Base-by-base conservation (phyloP, 1,284 basidiomycete species). In the Tilletia walkeri region DNA sequence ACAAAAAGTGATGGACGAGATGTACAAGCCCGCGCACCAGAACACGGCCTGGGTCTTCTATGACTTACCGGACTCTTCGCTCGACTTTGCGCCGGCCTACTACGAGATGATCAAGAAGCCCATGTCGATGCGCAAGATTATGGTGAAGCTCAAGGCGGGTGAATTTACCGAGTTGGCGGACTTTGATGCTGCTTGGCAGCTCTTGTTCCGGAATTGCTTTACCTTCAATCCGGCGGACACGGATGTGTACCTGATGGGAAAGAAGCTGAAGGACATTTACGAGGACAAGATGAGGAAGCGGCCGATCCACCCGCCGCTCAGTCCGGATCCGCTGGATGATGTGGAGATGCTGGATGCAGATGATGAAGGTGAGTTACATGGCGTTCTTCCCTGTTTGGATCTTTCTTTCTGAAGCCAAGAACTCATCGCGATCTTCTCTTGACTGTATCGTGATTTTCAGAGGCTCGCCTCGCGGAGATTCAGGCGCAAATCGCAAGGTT, bases 201-300 rank as follows among this genome's bases (percentile, higher is more conserved):
- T 95, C 74, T 93, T 99, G 89, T 91, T 97, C 80, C 88, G 89
- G 71, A 99, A 99, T 84, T 98, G 95, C 82, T 91, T 91, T 82
- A 86, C 88, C 1, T 99, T 95, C 87, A 99, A 99, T 79, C 93
- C 94, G 5, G 87, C 89, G 6, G 92, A 91, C 41, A 92, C 93
- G 24, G 89, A 90, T 48, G 95, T 99, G 67, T 90, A 94, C 81
- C 88, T 89, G 12, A 79, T 82, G 79, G 81, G 81, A 16, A 71
- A 76, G 66, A 68, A 73, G 69, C 86, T 98, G 30, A 89, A 94
- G 82, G 88, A 88, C 49, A 84, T 94, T 34, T 99, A 97, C 85
- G 90, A 95, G 70, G 92, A 94, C 76, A 96, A 95, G 85, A 95
- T 92, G 92, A 88, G 88, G 81, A 86, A 86, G 65, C 85, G 95